phyloP scores from a whole-genome alignment of 352 stramenopile genomes.

The Bremia lactucae region DNA sequence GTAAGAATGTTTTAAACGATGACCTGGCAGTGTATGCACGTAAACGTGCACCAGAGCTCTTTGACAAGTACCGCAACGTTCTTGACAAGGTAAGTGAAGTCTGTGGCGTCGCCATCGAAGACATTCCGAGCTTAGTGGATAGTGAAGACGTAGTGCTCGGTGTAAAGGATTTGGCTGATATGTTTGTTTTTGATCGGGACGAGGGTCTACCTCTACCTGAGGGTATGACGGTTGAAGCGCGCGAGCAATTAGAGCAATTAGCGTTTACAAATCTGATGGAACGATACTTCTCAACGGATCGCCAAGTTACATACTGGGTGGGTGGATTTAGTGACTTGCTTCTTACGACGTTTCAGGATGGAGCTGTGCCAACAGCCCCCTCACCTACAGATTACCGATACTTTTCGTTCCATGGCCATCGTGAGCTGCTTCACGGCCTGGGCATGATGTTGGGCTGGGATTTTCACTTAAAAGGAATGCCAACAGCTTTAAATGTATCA shows the following conservation, averaged over 20 bases:
- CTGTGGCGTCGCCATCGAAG: slow-evolving; percentile 47
- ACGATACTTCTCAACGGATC: slow-evolving; percentile 71
- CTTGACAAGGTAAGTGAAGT: slow-evolving; percentile 41
- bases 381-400: slow-evolving; percentile 49
- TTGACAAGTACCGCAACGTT: slow-evolving; percentile 42
- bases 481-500: slow-evolving; percentile 50
- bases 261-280: slow-evolving; percentile 82
- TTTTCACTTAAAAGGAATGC: slow-evolving; percentile 61
- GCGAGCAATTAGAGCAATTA: slow-evolving; percentile 45
- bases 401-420: slow-evolving; percentile 76
- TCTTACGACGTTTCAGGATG: slow-evolving; percentile 44
- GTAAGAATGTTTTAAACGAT: slow-evolving; percentile 29
- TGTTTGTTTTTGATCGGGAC: slow-evolving; percentile 74
- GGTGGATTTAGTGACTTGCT: slow-evolving; percentile 63
- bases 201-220: slow-evolving; percentile 39
- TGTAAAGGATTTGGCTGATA: slow-evolving; percentile 77
- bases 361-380: slow-evolving; percentile 38
- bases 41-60: slow-evolving; percentile 41
- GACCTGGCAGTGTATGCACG: slow-evolving; percentile 53
- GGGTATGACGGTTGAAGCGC: slow-evolving; percentile 46
- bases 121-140: slow-evolving; percentile 41
- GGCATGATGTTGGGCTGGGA: slow-evolving; percentile 74
- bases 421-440: slow-evolving; percentile 64
- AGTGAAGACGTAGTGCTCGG: slow-evolving; percentile 67
- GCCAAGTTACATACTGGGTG: slow-evolving; percentile 77